Evolutionary conservation across 139 green algal genomes (phyloP), one percentile per base, ranked within the genome.

Genomic region (Picochlorum sp.): DNA sequence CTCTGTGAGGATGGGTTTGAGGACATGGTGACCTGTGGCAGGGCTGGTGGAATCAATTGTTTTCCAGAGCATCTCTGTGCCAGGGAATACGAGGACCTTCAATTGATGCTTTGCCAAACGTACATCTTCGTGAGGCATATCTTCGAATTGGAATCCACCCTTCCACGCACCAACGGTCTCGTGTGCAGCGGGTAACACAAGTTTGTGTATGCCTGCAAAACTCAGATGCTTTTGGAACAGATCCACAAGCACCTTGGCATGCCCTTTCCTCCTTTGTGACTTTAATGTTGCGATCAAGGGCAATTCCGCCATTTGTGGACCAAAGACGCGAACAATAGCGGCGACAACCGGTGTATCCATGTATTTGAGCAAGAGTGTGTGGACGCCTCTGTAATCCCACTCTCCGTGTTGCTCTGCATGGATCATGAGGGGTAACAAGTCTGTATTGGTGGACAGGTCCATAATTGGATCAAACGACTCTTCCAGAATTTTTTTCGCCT

Each of bases 391-490:
- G 80, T 92, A 96, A 74, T 97, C 87, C 67, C 79, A 94, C 38
- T 89, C 84, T 1, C 85, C 83, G 5, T 69, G 24, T 23, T 70
- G 63, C 49, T 78, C 66, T 7, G 85, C 80, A 21, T 86, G 61
- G 20, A 95, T 82, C 84, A 97, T 97, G 50, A 84, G 66, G 13
- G 81, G 81, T 74, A 96, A 73, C 67, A 97, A 79, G 81, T 97
- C 87, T 20, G 74, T 67, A 37, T 79, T 76, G 16, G 77, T 88
- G 45, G 61, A 66, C 7, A 76, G 61, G 66, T 96, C 89, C 38
- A 90, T 82, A 71, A 96, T 95, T 54, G 90, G 90, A 70, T 95
- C 86, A 64, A 96, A 96, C 9, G 68, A 83, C 71, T 88, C 75
- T 63, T 79, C 61, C 32, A 87, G 68, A 24, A 88, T 66, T 20